phyloP scores from a whole-genome alignment of 257 asterid genomes.

The Cruciata laevipes region DNA sequence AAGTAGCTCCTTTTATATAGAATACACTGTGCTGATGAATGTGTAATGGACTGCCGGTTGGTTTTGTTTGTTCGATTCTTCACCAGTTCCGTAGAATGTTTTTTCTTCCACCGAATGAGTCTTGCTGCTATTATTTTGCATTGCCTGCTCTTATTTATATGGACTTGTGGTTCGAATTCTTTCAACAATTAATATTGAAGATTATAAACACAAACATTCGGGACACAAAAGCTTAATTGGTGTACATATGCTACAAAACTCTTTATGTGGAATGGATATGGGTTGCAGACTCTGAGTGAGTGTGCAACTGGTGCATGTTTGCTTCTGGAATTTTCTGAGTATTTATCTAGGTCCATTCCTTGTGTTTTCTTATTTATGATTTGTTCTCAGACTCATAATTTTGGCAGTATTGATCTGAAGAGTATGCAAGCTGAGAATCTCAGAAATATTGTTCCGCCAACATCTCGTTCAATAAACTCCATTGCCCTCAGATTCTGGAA shows the following conservation, averaged over 20 bases:
- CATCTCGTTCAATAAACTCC: slow-evolving; percentile 76
- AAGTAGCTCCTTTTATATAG: not conserved
- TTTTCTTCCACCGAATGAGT: too few species aligned
- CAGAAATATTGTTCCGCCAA: slow-evolving; percentile 51
- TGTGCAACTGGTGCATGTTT: slow-evolving; percentile 1
- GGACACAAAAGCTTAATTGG: not conserved
- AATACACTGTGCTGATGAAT: not conserved
- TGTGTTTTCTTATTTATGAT: slow-evolving; percentile 24
- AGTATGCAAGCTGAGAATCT: slow-evolving; percentile 84
- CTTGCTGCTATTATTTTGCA: not conserved
- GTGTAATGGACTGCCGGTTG: not conserved
- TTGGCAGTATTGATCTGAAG: slow-evolving; percentile 89
- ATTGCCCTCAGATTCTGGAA: slow-evolving; percentile 68
- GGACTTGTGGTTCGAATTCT: not conserved
- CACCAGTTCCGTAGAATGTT: too few species aligned
- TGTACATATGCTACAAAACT: not conserved
- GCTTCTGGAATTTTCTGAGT: slow-evolving; percentile 18
- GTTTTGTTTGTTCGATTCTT: not conserved
- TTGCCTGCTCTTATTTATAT: too few species aligned
- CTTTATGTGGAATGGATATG: not conserved
- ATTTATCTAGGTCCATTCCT: slow-evolving; percentile 11
- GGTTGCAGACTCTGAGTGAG: not conserved
- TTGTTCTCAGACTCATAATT: slow-evolving; percentile 47
- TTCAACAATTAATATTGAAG: not conserved
- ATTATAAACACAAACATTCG: not conserved